Base-by-base conservation (phyloP, 495 filamentous ascomycete species). In the Daldinia grandis region DNA sequence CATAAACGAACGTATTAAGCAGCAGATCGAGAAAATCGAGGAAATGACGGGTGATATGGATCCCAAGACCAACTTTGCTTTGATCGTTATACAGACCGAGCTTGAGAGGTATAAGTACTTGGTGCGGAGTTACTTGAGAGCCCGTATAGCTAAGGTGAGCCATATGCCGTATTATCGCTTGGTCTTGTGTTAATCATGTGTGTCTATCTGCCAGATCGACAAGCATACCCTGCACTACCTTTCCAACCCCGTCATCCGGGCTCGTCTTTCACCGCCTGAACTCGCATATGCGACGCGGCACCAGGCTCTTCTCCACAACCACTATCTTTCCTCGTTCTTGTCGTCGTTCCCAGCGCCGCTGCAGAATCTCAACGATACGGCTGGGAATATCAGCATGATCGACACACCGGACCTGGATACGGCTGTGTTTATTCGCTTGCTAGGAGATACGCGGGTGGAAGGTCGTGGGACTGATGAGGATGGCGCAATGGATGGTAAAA, bases 31-130 rank as follows among this genome's bases (percentile, higher is more conserved):
- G 80, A 83, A 85, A 71, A 87, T 93, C 65, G 91, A 93, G 84
- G 87, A 89, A 64, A 87, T 92, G 80, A 93, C 91, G 40, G 91
- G 88, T 64, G 87, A 90, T 71, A 86, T 93, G 84, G 93, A 95
- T 74, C 90, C 93, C 10, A 94, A 90, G 73, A 88, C 92, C 62
- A 97, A 96, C 79, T 96, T 99, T 77, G 87, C 86, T 68, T 90
- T 98, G 71, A 96, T 98, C 51, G 90, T 99, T 68, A 89, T 98
- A 62, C 95, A 99, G 83, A 98, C 96, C 27, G 95, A 99, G 83
- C 88, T 98, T 55, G 92, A 97, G 78, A 84, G 95, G 40, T 95
- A 91, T 78, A 97, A 97, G 82, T 98, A 91, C 76, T 84, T 98
- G 37, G 84, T 98, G 37, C 88, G 95, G 63, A 91, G 89, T n/a